Evolutionary conservation across 2,329 filamentous ascomycete species (phyloP), one percentile per base, ranked within the genome.

Genomic region (Helotiales sp.): DNA sequence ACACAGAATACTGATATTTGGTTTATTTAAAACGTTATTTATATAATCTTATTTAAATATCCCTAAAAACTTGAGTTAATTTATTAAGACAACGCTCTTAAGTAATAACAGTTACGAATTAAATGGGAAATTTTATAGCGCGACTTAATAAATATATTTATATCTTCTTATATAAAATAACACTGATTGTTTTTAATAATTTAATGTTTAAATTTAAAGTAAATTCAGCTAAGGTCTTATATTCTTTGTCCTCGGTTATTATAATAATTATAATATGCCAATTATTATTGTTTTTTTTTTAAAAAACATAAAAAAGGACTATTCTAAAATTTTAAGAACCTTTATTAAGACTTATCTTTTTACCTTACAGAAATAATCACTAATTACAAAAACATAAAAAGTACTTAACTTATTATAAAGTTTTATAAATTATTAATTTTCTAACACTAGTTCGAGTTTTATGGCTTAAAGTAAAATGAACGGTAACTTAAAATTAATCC

Each of bases 241-340:
- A 32, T 64, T 69, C 24, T 63, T 69, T 50, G 24, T 30, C 40
- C 58, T 70, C 11, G 63, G 55, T 34, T 69, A 65, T 37, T 24
- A 63, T 17, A 22, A 59, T 32, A 37, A 66, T 43, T 70, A 65
- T 26, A 57, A 63, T 17, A 69, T 54, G 2, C 49, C 55, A 28
- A 24, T 37, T 65, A 32, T 59, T 45, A 37, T 49, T 58, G 43
- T 22, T 43, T 60, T 68, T 60, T 69, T n/a, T 52, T 70, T 64
- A 17, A n/a, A 49, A 68, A 70, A 40, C 45, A 69, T 55, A 13
- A 69, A 61, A 13, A 65, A 30, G 37, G 64, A 63, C 63, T 70
- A 17, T 62, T 70, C 11, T 11, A 68, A 57, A 2, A 17, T 20
- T 52, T 70, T 67, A 22, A 34, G 64, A 34, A 43, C n/a, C 6